Evolutionary conservation across 2,329 filamentous ascomycete species (phyloP).

Genomic region (Penicillium verrucosum): DNA sequence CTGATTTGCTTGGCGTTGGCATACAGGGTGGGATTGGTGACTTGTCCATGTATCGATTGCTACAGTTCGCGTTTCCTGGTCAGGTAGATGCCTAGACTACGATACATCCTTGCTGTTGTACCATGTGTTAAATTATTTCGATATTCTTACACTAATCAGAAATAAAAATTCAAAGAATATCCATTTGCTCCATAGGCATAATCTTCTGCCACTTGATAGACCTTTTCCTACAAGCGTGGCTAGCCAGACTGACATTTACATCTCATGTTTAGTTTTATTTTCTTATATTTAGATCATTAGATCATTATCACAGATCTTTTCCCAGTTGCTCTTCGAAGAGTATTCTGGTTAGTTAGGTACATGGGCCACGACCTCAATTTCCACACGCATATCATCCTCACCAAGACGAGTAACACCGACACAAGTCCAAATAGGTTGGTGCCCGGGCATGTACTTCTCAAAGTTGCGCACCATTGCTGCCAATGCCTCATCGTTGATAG

Average conservation of each 20-base stretch:
- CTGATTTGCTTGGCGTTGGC: not conserved
- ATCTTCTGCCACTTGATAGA: no score
- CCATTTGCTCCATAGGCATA: no score
- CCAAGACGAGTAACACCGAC: not conserved
- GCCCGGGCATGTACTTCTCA: not conserved
- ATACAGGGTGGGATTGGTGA: not conserved
- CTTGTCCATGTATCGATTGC: not conserved
- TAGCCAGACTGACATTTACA: no score
- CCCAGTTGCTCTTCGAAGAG: no score
- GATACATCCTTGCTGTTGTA: not conserved
- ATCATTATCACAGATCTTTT: no score
- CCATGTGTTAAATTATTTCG: not conserved
- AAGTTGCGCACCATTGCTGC: not conserved
- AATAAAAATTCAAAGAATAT: constrained; percentile 9
- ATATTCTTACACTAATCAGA: not conserved
- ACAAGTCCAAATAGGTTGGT: not conserved
- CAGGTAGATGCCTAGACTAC: not conserved
- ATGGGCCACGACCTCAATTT: not conserved
- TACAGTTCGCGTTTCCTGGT: not conserved
- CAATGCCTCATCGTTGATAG: not conserved
- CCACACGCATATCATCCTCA: not conserved
- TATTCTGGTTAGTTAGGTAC: not conserved
- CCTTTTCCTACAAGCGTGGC: no score
- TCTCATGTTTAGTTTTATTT: no score
- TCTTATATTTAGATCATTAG: no score